Conservation (phyloP, 768 basidiomycete species). For the Erythrobasidium yunnanense region DNA sequence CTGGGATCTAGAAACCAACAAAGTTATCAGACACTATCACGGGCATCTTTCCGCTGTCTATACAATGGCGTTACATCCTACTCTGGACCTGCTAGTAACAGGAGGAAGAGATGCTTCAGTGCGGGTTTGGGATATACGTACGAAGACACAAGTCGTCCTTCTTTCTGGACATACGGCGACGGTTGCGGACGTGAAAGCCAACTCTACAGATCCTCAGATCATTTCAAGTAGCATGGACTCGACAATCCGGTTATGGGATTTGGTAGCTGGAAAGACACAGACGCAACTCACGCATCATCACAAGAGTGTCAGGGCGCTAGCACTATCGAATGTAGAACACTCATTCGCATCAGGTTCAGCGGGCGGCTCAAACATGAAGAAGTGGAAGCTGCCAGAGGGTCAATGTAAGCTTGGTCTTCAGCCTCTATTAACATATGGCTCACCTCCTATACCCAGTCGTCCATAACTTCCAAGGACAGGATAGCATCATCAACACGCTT, state of each 20-base stretch:
- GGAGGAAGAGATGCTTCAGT: constrained; percentile 92
- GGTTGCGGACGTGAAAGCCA: constrained; percentile 87
- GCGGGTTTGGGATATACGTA: constrained; percentile 97
- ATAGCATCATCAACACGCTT: constrained; percentile 92
- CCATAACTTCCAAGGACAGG: constrained; percentile 53
- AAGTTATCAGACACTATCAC: constrained; percentile 97
- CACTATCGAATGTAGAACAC: constrained; percentile 92
- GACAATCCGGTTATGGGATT: constrained; percentile 88
- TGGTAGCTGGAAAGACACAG: constrained; percentile 95
- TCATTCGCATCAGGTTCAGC: constrained; percentile 90
- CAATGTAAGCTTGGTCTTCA: constrained; percentile 90
- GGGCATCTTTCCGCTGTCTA: constrained; percentile 98
- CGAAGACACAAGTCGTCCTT: constrained; percentile 88
- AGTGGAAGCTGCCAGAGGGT: constrained; percentile 98
- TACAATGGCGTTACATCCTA: constrained; percentile 78
- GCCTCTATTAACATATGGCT: constrained; percentile 64
- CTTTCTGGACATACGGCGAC: constrained; percentile 88
- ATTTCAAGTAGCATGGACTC: constrained; percentile 98
- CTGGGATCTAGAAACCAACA: constrained; percentile 98
- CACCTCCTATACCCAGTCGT: too few relatives aligned
- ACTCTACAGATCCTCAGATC: constrained; percentile 94
- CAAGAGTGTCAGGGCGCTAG: constrained; percentile 86
- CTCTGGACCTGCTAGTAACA: constrained; percentile 87
- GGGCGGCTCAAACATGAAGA: constrained; percentile 99
- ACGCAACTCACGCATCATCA: constrained; percentile 98